phyloP scores from a whole-genome alignment of 495 filamentous ascomycete species.

The Penicillium egyptiacum region DNA sequence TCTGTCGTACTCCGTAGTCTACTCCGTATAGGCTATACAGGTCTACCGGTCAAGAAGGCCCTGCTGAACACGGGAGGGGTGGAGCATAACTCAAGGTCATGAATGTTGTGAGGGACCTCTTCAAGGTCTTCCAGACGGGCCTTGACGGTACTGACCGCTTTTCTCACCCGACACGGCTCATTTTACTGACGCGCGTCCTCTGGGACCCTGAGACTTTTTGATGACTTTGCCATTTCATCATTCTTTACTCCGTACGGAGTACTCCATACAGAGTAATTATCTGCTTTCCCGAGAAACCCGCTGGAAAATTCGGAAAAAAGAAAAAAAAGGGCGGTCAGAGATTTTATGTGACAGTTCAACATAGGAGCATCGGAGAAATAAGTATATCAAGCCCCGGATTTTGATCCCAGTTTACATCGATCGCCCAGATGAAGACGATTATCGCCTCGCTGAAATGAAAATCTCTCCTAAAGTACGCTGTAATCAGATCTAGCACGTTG shows the following conservation, averaged over 20 bases:
- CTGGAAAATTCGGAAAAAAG: constrained; percentile 16
- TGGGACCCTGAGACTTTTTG: constrained; percentile 1
- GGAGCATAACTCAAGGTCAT: constrained; percentile 10
- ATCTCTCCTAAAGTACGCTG: background rate
- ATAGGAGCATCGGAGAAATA: constrained; percentile 19
- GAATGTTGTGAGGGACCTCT: background rate
- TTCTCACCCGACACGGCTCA: constrained; percentile 16
- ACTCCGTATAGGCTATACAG: constrained; percentile 5
- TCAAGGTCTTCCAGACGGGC: background rate
- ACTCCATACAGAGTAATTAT: background rate
- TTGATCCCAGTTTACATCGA: background rate
- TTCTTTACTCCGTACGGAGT: background rate
- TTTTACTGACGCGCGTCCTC: constrained; percentile 26
- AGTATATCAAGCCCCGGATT: constrained; percentile 10
- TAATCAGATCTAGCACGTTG: constrained; percentile 14
- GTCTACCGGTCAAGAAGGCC: constrained; percentile 13
- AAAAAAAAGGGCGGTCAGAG: constrained; percentile 22
- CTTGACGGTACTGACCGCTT: constrained; percentile 22
- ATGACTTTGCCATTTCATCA: background rate
- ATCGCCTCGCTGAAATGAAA: constrained; percentile 1
- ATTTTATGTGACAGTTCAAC: background rate
- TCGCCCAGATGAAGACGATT: background rate
- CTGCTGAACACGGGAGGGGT: constrained; percentile 24
- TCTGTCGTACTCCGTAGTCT: constrained; percentile 2
- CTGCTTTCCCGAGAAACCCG: constrained; percentile 28